Base-by-base conservation (phyloP, 2,329 filamentous ascomycete genomes). In the Malbranchea zuffiana region DNA sequence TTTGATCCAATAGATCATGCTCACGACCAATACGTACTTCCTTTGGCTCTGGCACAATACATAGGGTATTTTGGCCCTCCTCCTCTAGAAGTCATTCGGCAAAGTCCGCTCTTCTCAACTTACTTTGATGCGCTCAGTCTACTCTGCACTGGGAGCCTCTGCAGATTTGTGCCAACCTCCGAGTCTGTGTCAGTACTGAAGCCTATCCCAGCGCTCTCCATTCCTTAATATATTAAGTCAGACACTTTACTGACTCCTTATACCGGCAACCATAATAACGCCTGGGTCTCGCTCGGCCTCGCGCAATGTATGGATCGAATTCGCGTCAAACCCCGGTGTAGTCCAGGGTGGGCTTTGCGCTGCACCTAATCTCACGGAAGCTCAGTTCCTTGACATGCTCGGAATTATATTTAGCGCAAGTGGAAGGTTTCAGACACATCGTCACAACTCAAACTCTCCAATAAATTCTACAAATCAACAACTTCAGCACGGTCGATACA, bases 11-110 rank as follows among this genome's bases (percentile, higher is more conserved):
- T 51, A n/a, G 42, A 35, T 19, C 23, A 12, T 19, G 21, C 38
- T n/a, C 15, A 51, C 33, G 21, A 41, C 6, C 49, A 53, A 36
- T 55, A 54, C 37, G 48, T 48, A 10, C 40, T 49, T 29, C 49
- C 46, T 10, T 31, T 53, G 25, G 51, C 50, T 35, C 35, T 54
- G 30, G 46, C 46, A 3, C 47, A 54, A 32, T 54, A 54, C 36
- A 52, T 54, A 17, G 49, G 41, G 8, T 52, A 49, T 38, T 46
- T 50, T 34, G 48, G 49, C 3, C 47, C 36, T 28, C 49, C 48
- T n/a, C 46, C 47, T 16, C 41, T 47, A 17, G 31, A 49, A n/a
- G 47, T 53, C 11, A 43, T 50, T 19, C 28, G 37, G 35, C 37
- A 48, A 13, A 50, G 45, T 19, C 48, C n/a, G n/a, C n/a, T n/a